Evolutionary conservation across 306 rosid species (phyloP), one percentile per base, ranked within the genome.

Genomic region (Lithocarpus polystachyus): DNA sequence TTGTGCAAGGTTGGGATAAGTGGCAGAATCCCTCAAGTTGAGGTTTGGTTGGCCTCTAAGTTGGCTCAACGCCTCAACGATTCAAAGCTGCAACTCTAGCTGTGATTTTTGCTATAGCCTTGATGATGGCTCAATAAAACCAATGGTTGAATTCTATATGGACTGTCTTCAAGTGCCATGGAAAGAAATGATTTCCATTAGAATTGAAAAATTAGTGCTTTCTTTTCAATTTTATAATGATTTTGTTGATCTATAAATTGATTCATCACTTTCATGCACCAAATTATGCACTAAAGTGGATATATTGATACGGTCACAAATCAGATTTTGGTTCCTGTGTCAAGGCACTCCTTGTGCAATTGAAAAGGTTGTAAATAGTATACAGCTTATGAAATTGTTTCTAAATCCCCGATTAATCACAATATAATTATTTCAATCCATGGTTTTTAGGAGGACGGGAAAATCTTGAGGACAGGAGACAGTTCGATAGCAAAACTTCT

Each of bases 401-500:
- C 17, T 61, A 20, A 53, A 33, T 23, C 54, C 22, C 8, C 15
- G 0, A 23, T 51, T 18, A 5, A 6, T 45, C 11, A 22, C 19
- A 5, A 10, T 45, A 53, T 6, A 24, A 40, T 8, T 72, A 5
- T 52, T 10, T 73, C 19, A 55, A 52, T 28, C 3, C 26, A 31
- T 43, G 72, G 14, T 19, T 53, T 72, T 40, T 82, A 95, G 99
- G 92, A 92, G 83, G 86, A 87, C 14, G 99, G 99, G 40, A 88
- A 83, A 78, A 95, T 95, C 84, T 78, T 88, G 74, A 91, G 82
- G 83, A 91, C 97, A 4, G 98, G 99, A 65, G 91, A 90, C 84
- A 75, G 90, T 79, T 85, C 93, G 10, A 74, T 95, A 68, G 99
- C 94, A 54, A 89, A 90, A 78, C 75, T 80, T 82, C 91, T 92